phyloP scores from a whole-genome alignment of 169 alveolate species.

The Amoebophrya sp. region DNA sequence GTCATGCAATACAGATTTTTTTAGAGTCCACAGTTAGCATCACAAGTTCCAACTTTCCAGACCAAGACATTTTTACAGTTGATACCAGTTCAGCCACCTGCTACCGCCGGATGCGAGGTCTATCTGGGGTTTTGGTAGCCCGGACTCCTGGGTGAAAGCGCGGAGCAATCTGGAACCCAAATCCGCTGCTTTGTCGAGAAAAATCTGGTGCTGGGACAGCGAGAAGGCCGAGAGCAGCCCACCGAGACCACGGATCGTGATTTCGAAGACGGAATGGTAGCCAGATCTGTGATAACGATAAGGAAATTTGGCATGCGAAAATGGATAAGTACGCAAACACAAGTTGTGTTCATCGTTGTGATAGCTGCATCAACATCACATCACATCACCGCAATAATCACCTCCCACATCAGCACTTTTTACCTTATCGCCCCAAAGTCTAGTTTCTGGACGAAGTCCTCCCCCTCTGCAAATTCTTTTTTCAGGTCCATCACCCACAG shows the following conservation, averaged over 20 bases:
- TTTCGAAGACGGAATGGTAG: constrained; percentile 44
- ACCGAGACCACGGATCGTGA: constrained; percentile 48
- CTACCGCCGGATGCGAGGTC: constrained; percentile 28
- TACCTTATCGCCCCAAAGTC: background rate
- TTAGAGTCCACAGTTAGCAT: too few species aligned
- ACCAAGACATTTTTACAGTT: too few species aligned
- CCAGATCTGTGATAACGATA: constrained; percentile 4
- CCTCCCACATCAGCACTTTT: too few species aligned
- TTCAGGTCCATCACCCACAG: constrained; percentile 28
- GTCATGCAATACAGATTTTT: too few species aligned
- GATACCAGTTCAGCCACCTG: background rate
- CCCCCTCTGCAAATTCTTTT: constrained; percentile 32
- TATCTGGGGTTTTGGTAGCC: constrained; percentile 34
- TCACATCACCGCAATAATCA: too few species aligned
- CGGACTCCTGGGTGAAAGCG: background rate
- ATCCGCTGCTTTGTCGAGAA: constrained; percentile 41
- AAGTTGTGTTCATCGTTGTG: too few species aligned
- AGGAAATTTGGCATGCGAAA: too few species aligned
- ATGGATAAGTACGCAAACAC: too few species aligned
- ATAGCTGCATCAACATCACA: too few species aligned
- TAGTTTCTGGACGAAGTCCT: constrained; percentile 1
- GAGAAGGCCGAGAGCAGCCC: constrained; percentile 48
- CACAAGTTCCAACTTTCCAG: too few species aligned
- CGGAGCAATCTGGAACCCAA: constrained; percentile 35
- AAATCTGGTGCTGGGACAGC: constrained; percentile 29